Evolutionary conservation across 1,284 basidiomycete genomes (phyloP).

Genomic region (Cryptococcus amylolentus): DNA sequence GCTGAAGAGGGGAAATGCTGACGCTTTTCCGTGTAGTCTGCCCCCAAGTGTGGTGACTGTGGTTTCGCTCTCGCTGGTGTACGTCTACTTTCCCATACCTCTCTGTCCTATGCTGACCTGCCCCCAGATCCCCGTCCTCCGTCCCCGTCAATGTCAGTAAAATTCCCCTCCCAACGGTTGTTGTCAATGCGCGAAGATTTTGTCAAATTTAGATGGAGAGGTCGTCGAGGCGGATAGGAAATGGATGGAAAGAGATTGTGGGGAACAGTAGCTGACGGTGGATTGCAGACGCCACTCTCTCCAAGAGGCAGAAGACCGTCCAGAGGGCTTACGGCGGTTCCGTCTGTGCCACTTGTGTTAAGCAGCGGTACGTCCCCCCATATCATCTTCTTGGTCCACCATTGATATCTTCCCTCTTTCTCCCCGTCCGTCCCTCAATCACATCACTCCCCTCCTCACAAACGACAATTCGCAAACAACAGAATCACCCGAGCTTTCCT

Average conservation of each 20-base stretch:
- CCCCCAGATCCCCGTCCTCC: conserved; percentile 78
- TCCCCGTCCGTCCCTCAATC: conserved; percentile 52
- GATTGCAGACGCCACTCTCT: conserved; percentile 69
- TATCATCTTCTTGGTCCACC: background rate
- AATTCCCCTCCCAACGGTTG: background rate
- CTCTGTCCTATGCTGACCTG: background rate
- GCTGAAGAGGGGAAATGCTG: conserved; percentile 1
- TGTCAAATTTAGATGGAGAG: background rate
- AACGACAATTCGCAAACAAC: conserved; percentile 4
- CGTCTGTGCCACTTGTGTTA: conserved; percentile 86
- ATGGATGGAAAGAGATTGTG: background rate
- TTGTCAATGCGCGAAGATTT: background rate
- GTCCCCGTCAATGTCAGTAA: conserved; percentile 69
- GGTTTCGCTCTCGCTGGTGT: conserved; percentile 87
- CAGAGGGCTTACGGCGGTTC: conserved; percentile 92
- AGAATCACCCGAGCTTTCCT: conserved; percentile 98
- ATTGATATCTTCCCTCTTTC: background rate
- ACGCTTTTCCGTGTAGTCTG: conserved; percentile 37
- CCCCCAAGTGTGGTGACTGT: conserved; percentile 98
- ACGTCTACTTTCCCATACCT: conserved; percentile 48
- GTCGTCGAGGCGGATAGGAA: too few species aligned
- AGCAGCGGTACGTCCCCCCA: conserved; percentile 65
- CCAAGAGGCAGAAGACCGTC: conserved; percentile 93
- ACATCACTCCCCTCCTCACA: background rate
- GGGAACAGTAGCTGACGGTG: background rate